Evolutionary conservation across 164 flowering plant genomes (phyloP), one percentile per base, ranked within the genome.

Genomic region (Taxillus chinensis): DNA sequence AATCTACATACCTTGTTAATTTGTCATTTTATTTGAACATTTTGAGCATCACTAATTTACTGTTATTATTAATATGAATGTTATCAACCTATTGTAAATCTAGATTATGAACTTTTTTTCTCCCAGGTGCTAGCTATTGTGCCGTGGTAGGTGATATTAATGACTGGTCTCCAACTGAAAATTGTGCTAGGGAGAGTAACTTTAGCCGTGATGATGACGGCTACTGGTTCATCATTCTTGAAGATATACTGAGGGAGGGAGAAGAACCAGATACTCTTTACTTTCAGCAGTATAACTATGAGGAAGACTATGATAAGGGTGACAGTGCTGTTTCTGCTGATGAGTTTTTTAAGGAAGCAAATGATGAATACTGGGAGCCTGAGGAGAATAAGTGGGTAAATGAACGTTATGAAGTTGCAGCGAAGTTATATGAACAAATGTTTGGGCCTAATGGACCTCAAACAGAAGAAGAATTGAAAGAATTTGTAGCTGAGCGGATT

Each of bases 371-470:
- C 56, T 93, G 96, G 96, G 96, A 90, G 73, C 98, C 97, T 60
- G 97, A 96, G 48, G 98, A 93, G 68, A 96, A 88, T 55, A 76
- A 86, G 10, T 85, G 59, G 62, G 12, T 83, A 4, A 86, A 90
- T 42, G 61, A 80, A 68, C 89, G 92, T 45, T 86, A 62, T 67
- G 89, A 86, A 71, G 70, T 74, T 8, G 82, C 86, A 54, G 81
- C 93, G 5, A 93, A 88, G 82, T 69, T 93, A 65, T 93, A 85
- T 77, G 98, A 90, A 75, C 79, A 88, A 71, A 66, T 88, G 41
- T 93, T 93, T 84, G 98, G 98, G 15, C 98, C 97, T 65, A 88
- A 93, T 76, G 96, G 98, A 41, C 96, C 98, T 39, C 86, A 93
- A 67, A 85, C 92, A 1, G 73, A 81, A 64, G 96, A 90, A 67